A percentile compares a stretch with the other conserved stretches of the same genome.
Evolutionary conservation across 1,284 basidiomycete genomes (phyloP).

Genomic region (Ceratobasidium sp.): DNA sequence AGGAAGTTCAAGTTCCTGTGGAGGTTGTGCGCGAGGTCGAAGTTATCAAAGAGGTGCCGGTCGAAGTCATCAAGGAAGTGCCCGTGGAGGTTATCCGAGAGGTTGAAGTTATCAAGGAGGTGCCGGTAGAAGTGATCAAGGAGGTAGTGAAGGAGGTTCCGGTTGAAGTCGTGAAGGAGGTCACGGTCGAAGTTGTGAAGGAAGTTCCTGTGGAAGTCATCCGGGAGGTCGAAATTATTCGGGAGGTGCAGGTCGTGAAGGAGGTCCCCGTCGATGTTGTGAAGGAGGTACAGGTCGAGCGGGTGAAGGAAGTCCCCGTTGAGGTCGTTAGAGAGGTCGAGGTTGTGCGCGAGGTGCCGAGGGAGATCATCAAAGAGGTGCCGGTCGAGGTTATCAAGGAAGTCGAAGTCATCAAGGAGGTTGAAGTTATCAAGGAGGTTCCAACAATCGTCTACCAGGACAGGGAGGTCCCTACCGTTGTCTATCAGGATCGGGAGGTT

Average conservation of each 20-base stretch:
- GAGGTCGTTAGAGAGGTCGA: constrained; percentile 50
- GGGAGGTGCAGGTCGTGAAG: constrained; percentile 55
- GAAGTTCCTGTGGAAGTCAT: constrained; percentile 55
- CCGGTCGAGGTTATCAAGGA: constrained; percentile 54
- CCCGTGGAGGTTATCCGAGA: constrained; percentile 54
- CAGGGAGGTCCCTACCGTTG: constrained; percentile 54
- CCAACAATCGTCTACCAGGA: constrained; percentile 51
- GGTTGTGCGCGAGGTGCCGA: constrained; percentile 56
- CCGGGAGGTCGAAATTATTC: constrained; percentile 57
- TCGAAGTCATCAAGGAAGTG: constrained; percentile 51
- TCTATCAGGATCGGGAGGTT: constrained; percentile 49
- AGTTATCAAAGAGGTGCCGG: constrained; percentile 50
- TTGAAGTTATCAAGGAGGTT: constrained; percentile 57
- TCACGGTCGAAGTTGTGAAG: constrained; percentile 54
- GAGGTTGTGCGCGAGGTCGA: constrained; percentile 51
- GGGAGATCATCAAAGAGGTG: constrained; percentile 56
- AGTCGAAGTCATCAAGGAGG: constrained; percentile 57
- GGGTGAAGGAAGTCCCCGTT: constrained; percentile 52
- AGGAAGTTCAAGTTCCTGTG: constrained; percentile 53
- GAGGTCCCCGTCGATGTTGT: constrained; percentile 47
- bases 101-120: constrained; percentile 40
- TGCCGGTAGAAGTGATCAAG: constrained; percentile 51
- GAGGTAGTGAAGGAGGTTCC: constrained; percentile 55
- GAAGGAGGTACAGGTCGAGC: constrained; percentile 51
- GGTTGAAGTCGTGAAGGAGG: constrained; percentile 56